Evolutionary conservation across 257 asterid genomes (phyloP).

Genomic region (Primulina huaijiensis): DNA sequence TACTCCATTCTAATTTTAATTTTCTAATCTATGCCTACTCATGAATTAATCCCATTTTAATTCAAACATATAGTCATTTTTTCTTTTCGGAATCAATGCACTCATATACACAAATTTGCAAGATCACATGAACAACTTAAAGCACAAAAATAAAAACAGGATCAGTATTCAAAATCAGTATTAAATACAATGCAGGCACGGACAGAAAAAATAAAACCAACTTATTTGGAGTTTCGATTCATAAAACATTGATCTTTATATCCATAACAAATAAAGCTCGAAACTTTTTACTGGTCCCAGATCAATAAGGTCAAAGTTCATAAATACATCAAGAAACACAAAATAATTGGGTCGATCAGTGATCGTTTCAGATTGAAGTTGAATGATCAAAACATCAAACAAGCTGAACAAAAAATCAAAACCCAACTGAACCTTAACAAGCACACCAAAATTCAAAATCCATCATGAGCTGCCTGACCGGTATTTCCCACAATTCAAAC

Average conservation of each 20-base stretch:
- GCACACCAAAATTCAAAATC: neutral
- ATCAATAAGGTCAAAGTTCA: neutral
- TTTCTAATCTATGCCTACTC: neutral
- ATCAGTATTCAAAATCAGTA: neutral
- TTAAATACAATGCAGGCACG: neutral
- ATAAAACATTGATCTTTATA: conserved; percentile 2
- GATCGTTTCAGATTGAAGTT: neutral
- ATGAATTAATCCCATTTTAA: neutral
- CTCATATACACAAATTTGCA: neutral
- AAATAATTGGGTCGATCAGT: neutral
- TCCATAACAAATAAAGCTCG: neutral
- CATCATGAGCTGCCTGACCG: neutral
- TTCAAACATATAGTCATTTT: neutral
- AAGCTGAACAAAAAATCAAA: neutral
- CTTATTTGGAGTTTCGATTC: neutral
- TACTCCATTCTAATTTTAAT: neutral
- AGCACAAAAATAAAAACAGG: neutral
- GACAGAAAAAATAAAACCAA: neutral
- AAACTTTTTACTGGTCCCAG: neutral
- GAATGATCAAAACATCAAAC: neutral
- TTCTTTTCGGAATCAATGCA: neutral
- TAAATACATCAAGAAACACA: neutral
- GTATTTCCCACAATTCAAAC: too few relatives aligned
- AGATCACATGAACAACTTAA: neutral
- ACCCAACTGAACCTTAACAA: neutral